Conservation (phyloP, 495 filamentous ascomycete species). For the Penicillium egyptiacum region DNA sequence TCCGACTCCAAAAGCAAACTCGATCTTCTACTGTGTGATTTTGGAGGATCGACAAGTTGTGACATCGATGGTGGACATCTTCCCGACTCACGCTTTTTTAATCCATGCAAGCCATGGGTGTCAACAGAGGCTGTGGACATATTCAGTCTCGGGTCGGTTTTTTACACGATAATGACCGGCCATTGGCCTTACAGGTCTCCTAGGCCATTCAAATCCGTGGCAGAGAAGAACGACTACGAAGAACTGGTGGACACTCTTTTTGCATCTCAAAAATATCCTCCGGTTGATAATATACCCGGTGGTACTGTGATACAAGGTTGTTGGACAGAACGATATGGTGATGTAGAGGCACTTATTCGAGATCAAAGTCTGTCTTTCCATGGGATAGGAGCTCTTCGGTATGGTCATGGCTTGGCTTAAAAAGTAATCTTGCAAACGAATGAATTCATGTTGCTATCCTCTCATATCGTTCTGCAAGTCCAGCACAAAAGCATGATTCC, state of each 20-base stretch:
- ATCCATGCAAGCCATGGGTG: constrained; percentile 14
- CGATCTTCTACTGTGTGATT: constrained; percentile 22
- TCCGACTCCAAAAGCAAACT: constrained; percentile 6
- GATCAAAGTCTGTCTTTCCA: neutral
- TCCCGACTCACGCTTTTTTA: constrained; percentile 23
- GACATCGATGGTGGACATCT: constrained; percentile 21
- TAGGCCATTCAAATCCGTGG: neutral
- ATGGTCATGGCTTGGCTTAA: no score
- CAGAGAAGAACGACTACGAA: neutral
- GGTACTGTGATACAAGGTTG: neutral
- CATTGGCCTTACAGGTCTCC: constrained; percentile 21
- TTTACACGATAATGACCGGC: constrained; percentile 28
- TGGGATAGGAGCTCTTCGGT: no score
- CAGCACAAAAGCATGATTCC: no score
- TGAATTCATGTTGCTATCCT: no score
- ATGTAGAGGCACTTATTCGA: neutral
- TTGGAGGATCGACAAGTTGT: constrained; percentile 25
- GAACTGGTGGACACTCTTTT: neutral
- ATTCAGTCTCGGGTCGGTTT: constrained; percentile 26
- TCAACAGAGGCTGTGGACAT: constrained; percentile 27
- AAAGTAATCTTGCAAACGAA: no score
- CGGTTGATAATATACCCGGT: neutral
- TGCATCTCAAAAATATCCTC: neutral
- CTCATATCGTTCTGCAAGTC: no score
- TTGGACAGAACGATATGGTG: neutral